Evolutionary conservation across 1,284 basidiomycete species (phyloP).

Genomic region (Rhodotorula sp.): DNA sequence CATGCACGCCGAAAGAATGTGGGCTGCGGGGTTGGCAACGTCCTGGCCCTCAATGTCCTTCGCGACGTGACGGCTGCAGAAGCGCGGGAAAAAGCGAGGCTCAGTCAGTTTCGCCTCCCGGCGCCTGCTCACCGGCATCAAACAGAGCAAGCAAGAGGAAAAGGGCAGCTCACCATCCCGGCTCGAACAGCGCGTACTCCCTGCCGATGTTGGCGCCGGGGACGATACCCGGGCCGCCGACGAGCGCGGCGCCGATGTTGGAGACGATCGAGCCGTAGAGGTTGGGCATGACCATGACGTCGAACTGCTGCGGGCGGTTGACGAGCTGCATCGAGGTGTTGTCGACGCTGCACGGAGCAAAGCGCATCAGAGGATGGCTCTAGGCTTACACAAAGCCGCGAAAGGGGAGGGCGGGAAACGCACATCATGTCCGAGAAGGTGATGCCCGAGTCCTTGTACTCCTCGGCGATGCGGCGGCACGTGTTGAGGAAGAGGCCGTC

Average conservation of each 20-base stretch:
- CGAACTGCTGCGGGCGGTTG: constrained; percentile 70
- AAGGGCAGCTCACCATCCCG: constrained; percentile 65
- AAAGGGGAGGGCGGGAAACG: constrained; percentile 43
- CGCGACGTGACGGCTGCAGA: constrained; percentile 77
- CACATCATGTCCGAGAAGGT: constrained; percentile 97
- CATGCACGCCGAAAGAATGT: neutral
- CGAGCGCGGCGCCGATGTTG: constrained; percentile 97
- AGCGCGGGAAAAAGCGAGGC: too few species aligned
- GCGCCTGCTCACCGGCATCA: neutral
- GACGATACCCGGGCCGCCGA: constrained; percentile 96
- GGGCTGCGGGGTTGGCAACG: constrained; percentile 67
- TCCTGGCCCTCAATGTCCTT: constrained; percentile 45
- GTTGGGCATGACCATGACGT: constrained; percentile 99
- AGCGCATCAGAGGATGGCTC: neutral
- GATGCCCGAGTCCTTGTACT: constrained; percentile 90
- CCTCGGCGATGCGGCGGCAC: constrained; percentile 91
- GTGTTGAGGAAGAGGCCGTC: constrained; percentile 99
- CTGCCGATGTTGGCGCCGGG: constrained; percentile 97
- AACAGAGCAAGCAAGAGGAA: neutral
- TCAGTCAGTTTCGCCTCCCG: neutral
- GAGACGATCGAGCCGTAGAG: constrained; percentile 93
- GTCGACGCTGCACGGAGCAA: constrained; percentile 41
- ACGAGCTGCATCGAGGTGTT: constrained; percentile 46
- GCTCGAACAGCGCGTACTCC: constrained; percentile 98
- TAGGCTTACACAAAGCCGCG: constrained; percentile 1